phyloP scores from a whole-genome alignment of 2,329 filamentous ascomycete species.

The Penicillium sclerotiorum region DNA sequence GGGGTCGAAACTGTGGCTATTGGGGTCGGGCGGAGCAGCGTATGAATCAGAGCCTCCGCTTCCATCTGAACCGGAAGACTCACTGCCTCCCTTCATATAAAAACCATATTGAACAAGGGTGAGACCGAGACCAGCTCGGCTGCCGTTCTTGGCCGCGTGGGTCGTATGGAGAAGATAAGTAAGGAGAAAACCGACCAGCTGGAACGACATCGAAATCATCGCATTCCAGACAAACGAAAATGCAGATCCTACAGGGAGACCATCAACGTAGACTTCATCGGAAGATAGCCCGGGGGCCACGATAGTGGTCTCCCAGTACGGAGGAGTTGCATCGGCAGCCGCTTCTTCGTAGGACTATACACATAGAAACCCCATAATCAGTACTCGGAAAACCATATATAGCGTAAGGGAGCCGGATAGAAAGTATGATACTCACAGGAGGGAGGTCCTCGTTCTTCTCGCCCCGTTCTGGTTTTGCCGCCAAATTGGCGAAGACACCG shows the following conservation, averaged over 20 bases:
- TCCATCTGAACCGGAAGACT: conserved; percentile 42
- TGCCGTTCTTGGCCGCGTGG: conserved; percentile 97
- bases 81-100: conserved; percentile 74
- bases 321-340: conserved; percentile 90
- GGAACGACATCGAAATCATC: conserved; percentile 97
- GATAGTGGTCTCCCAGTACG: conserved; percentile 99
- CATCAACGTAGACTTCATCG: conserved; percentile 96
- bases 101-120: conserved; percentile 97
- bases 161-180: conserved; percentile 98
- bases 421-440: conserved; percentile 66
- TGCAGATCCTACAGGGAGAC: conserved; percentile 84
- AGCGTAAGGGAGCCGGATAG: background rate
- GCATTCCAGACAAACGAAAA: conserved; percentile 78
- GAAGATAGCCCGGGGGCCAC: conserved; percentile 87
- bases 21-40: conserved; percentile 78
- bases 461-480: conserved; percentile 81
- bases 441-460: conserved; percentile 87
- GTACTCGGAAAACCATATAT: background rate
- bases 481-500: conserved; percentile 94
- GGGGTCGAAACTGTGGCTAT: conserved; percentile 85
- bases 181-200: conserved; percentile 93
- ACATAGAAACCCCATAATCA: conserved; percentile 15
- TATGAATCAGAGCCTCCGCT: conserved; percentile 39
- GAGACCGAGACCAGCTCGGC: conserved; percentile 88
- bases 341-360: conserved; percentile 96